Percentiles rank a stretch among this genome's conserved stretches.
phyloP scores from a whole-genome alignment of 1,284 basidiomycete species.

The Malassezia cuniculi region DNA sequence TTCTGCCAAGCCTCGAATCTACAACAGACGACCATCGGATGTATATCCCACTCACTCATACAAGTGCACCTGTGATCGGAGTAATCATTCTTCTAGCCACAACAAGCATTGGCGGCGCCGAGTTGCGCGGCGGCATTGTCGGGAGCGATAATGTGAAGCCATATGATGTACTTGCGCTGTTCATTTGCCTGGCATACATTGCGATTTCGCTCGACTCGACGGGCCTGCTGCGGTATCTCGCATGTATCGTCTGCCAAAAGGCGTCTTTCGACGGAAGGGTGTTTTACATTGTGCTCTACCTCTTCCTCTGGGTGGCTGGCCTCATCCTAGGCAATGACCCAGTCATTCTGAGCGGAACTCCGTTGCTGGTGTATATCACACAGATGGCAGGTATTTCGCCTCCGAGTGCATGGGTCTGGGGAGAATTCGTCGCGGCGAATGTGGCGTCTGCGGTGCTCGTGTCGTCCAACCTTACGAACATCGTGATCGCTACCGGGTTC shows the following conservation, averaged over 20 bases:
- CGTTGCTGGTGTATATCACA: conserved; percentile 74
- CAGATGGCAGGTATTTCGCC: conserved; percentile 55
- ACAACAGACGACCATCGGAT: too few relatives aligned
- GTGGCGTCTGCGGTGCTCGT: conserved; percentile 51
- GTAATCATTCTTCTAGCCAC: conserved; percentile 66
- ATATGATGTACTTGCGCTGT: conserved; percentile 82
- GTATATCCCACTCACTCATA: conserved; percentile 18
- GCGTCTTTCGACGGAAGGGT: conserved; percentile 45
- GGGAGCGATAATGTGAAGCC: conserved; percentile 68
- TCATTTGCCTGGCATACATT: conserved; percentile 84
- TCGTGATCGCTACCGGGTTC: conserved; percentile 44
- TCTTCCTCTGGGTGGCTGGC: conserved; percentile 65
- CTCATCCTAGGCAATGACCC: conserved; percentile 67
- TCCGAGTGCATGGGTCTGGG: conserved; percentile 57
- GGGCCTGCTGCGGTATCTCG: conserved; percentile 70
- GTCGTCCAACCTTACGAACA: conserved; percentile 46
- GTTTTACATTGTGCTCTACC: conserved; percentile 66
- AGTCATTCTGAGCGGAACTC: conserved; percentile 54
- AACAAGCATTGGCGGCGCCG: conserved; percentile 57
- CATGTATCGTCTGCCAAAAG: conserved; percentile 59
- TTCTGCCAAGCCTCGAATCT: too few relatives aligned
- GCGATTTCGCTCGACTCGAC: conserved; percentile 82
- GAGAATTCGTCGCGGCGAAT: conserved; percentile 65
- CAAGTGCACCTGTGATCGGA: conserved; percentile 56
- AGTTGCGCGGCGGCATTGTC: conserved; percentile 57